Evolutionary conservation across 2,329 filamentous ascomycete genomes (phyloP), one percentile per base, ranked within the genome.

Genomic region (Coleophoma eucalyptorum): DNA sequence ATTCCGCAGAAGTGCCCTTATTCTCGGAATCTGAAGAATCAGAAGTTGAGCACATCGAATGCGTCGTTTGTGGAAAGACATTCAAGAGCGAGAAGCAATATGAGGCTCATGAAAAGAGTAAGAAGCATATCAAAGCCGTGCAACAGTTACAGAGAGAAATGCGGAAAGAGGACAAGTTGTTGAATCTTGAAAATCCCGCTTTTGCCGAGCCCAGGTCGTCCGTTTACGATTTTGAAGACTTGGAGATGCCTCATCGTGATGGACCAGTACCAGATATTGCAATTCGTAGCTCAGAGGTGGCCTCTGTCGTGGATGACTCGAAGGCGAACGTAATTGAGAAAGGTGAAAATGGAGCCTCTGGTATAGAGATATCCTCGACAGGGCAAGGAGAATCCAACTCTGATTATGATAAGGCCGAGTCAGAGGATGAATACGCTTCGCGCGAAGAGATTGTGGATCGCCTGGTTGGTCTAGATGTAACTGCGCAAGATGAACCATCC

Each of bases 1-100:
- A 73, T 1, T 72, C 74, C 33, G 76, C 79, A 32, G 72, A 77
- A 4, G 74, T 77, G 2, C 66, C 68, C 60, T 66, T 78, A 55
- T 94, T 93, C 68, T 58, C 58, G 2, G 63, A 65, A 6, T 74
- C 72, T 12, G 79, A 80, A 21, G 73, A 77, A 47, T 76, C 74
- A 2, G 79, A 80, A 40, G 57, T 63, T 55, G 79, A 86, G 57
- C 72, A 83, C 31, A 80, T 89, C 48, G 85, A 85, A 60, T 97
- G 94, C 65, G 80, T 87, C 3, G 80, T 84, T 4, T 97, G 94
- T 68, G 80, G 83, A 58, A 90, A 88, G 58, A 78, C 72, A 0
- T 99, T 97, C 71, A 82, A 97, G 70, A 97, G 92, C 62, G 89
- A 96, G 65, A 91, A 90, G 58, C 93, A 97, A 64, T 91, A 88